Conservation (phyloP, 208 protist species). For the Trypanosoma cruzi region DNA sequence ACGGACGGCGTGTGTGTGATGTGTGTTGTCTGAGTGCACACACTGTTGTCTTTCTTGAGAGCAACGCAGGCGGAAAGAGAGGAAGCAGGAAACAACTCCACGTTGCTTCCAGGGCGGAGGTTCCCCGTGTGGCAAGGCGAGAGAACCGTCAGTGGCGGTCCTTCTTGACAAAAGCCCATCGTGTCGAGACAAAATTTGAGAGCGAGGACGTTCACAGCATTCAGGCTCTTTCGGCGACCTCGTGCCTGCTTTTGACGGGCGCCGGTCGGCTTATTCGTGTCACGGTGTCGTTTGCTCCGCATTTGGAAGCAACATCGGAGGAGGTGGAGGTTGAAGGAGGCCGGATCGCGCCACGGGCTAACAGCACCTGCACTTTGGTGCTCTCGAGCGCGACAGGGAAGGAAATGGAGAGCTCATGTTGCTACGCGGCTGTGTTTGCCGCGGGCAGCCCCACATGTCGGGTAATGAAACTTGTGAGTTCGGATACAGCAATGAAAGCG, state of each 20-base stretch:
- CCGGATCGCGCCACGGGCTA: background rate
- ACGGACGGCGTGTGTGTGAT: conserved; percentile 1
- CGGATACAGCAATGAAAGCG: background rate
- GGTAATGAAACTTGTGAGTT: conserved; percentile 10
- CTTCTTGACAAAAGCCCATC: conserved; percentile 27
- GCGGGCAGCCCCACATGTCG: conserved; percentile 1
- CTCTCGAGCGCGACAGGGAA: conserved; percentile 1
- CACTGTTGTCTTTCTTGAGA: conserved; percentile 17
- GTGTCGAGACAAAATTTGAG: conserved; percentile 20
- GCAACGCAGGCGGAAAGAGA: background rate
- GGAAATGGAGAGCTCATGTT: background rate
- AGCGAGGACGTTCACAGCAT: conserved; percentile 18
- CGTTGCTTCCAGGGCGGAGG: conserved; percentile 25
- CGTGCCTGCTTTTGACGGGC: conserved; percentile 25
- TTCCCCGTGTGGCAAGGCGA: conserved; percentile 8
- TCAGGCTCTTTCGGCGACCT: conserved; percentile 15
- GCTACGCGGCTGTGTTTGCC: conserved; percentile 12
- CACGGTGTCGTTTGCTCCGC: background rate
- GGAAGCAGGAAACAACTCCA: conserved; percentile 14
- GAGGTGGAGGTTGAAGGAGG: conserved; percentile 1
- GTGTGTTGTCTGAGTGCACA: conserved; percentile 26
- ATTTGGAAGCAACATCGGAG: conserved; percentile 7
- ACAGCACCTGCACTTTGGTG: background rate
- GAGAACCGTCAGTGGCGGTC: conserved; percentile 32
- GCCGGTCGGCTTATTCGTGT: conserved; percentile 23